These are phyloP conservation scores for Cutaneotrichosporon dermatis DNA, from an alignment of 1,284 basidiomycete genomes.

Conservation along the genomic window DNA sequence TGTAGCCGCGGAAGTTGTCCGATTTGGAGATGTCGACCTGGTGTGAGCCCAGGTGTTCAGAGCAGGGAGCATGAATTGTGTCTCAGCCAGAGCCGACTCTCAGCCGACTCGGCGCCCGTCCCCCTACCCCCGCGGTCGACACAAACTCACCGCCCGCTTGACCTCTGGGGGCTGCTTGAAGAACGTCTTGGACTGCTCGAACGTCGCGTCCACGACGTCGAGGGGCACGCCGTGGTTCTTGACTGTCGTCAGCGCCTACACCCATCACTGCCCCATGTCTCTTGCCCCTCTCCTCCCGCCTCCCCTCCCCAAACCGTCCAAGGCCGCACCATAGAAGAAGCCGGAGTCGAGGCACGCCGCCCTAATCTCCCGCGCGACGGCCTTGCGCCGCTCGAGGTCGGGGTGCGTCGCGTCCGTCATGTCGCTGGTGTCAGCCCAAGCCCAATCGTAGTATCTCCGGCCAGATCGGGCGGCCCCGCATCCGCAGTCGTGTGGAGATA, in stretches of 20 bases:
- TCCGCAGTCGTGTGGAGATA: too few species aligned
- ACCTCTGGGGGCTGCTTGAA: constrained; percentile 59
- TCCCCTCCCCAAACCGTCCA: too few species aligned
- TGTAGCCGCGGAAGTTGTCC: constrained; percentile 68
- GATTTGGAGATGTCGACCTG: constrained; percentile 67
- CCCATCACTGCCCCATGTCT: too few species aligned
- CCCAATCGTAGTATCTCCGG: too few species aligned
- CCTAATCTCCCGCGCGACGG: constrained; percentile 58
- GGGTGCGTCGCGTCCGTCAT: constrained; percentile 53
- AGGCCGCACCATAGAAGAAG: constrained; percentile 67
- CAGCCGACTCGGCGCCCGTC: too few species aligned
- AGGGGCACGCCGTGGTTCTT: constrained; percentile 66
- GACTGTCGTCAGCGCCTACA: constrained; percentile 49
- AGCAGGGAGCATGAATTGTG: too few species aligned
- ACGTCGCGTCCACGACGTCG: constrained; percentile 51
- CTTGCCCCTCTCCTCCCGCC: too few species aligned
- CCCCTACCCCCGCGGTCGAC: too few species aligned
- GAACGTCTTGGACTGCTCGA: constrained; percentile 58
- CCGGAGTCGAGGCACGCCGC: constrained; percentile 69
- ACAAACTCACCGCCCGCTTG: constrained; percentile 58
- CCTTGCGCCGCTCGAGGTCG: constrained; percentile 50
- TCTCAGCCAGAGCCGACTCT: too few species aligned
- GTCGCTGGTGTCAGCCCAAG: constrained; percentile 52
- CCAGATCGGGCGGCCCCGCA: too few species aligned
- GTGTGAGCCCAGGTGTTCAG: not conserved